Evolutionary conservation across 495 filamentous ascomycete species (phyloP), one percentile per base, ranked within the genome.

Genomic region (Daldinia loculata): DNA sequence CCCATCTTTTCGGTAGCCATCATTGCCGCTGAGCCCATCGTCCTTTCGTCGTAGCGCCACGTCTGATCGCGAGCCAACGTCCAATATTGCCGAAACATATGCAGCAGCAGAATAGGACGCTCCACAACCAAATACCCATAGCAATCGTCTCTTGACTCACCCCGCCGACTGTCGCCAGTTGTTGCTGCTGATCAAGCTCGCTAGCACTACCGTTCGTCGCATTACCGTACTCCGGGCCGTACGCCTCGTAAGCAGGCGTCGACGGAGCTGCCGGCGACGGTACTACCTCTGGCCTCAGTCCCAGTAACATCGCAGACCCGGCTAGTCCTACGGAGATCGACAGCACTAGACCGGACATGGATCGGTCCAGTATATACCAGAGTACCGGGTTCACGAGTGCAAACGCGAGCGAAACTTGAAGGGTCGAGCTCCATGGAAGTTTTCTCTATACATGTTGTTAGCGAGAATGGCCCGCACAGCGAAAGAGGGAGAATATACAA

Each of bases 71-170:
- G 62, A 98, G 81, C 77, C 93, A 84, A 68, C 95, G 83, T 8
- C 95, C 95, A 74, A 98, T 91, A 78, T 97, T 98, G 26, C 95
- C 95, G 85, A 99, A 98, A 80, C 94, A 98, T 29, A 98, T 90
- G 69, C 92, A 93, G 57, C 90, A 92, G 78, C 95, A 97, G 81
- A 98, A 99, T 71, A 99, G 77, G 34, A 98, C 93, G 77, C 92
- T 96, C 29, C 93, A 84, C 70, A 97, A 88, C 95, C 95, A 99
- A 9, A 93, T 92, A 30, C 87, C 86, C 38, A 90, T 89, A 12
- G 92, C 95, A 24, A 97, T 80, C 62, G 83, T 90, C 78, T 97
- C 93, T 67, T 91, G 88, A 45, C 86, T 90, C 2, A 89, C 73
- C 6, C 86, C 87, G 22, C 79, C 83, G 51, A 90, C 72, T 11